phyloP scores from a whole-genome alignment of 257 asterid genomes.

The Jacaranda copaia region DNA sequence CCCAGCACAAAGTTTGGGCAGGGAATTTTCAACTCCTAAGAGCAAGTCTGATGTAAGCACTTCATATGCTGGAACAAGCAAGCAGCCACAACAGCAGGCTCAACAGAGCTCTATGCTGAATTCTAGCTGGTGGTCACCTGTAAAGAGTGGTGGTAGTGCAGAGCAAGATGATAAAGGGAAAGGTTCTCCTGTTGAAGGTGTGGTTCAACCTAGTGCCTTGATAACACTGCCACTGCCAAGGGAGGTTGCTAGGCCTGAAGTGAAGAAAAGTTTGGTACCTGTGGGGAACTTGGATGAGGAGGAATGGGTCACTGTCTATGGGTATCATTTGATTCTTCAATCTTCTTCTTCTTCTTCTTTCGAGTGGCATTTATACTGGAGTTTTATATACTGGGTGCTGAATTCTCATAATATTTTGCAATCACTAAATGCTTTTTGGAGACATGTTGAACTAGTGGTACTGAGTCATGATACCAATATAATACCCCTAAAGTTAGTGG shows the following conservation, averaged over 20 bases:
- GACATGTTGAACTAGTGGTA: background rate
- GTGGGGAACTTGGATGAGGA: constrained; percentile 80
- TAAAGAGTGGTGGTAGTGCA: constrained; percentile 68
- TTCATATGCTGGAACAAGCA: constrained; percentile 62
- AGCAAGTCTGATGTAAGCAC: constrained; percentile 79
- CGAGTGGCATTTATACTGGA: constrained; percentile 7
- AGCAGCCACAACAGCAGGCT: constrained; percentile 57
- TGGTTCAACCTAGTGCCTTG: constrained; percentile 88
- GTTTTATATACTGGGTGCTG: background rate
- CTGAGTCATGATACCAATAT: background rate
- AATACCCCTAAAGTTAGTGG: background rate
- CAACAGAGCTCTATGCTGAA: constrained; percentile 67
- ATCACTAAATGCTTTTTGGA: background rate
- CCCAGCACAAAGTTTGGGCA: constrained; percentile 54
- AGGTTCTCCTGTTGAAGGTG: constrained; percentile 97
- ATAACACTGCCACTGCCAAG: constrained; percentile 86
- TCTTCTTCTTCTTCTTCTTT: background rate
- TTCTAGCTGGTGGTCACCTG: constrained; percentile 89
- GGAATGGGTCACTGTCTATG: constrained; percentile 97
- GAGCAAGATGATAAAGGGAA: constrained; percentile 90
- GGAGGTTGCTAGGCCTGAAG: constrained; percentile 98
- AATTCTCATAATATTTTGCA: constrained; percentile 1
- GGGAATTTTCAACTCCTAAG: constrained; percentile 75
- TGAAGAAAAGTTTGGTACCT: constrained; percentile 68
- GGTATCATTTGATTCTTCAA: constrained; percentile 53